These are phyloP conservation scores for Aureobasidium uvarum DNA, from an alignment of 2,329 filamentous ascomycete genomes.

Conservation along the genomic window DNA sequence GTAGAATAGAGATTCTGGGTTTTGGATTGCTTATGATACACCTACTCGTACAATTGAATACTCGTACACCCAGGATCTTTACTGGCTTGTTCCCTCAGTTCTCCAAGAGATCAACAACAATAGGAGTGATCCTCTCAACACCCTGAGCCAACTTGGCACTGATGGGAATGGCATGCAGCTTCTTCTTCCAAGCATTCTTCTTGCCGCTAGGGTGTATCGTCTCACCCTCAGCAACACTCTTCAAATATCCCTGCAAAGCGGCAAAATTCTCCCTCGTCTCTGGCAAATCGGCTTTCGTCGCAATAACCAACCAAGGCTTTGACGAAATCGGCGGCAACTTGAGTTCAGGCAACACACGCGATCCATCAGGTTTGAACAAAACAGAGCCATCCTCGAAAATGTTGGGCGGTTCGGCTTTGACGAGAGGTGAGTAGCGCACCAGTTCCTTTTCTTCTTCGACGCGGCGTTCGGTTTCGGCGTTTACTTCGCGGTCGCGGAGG, in stretches of 20 bases:
- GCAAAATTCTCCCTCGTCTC: constrained; percentile 75
- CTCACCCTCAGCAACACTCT: constrained; percentile 60
- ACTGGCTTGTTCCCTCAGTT: constrained; percentile 29
- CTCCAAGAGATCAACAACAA: constrained; percentile 67
- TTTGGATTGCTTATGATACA: not conserved
- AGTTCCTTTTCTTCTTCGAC: constrained; percentile 47
- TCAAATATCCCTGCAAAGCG: constrained; percentile 67
- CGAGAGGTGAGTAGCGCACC: constrained; percentile 39
- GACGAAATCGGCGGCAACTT: constrained; percentile 71
- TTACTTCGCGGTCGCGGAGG: constrained; percentile 69
- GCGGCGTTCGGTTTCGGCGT: constrained; percentile 61
- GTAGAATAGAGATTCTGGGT: not conserved
- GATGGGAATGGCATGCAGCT: constrained; percentile 69
- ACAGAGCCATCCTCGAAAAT: constrained; percentile 31
- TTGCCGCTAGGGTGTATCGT: constrained; percentile 70
- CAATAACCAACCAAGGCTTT: constrained; percentile 96
- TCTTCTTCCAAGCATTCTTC: constrained; percentile 60
- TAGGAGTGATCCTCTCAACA: constrained; percentile 69
- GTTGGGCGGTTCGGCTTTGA: not conserved
- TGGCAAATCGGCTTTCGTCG: constrained; percentile 84
- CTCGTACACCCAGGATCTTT: too few relatives aligned
- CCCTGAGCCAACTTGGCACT: constrained; percentile 88
- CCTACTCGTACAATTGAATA: not conserved
- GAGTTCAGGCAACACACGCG: constrained; percentile 46
- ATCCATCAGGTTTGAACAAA: constrained; percentile 32